Conservation (phyloP, 2,329 filamentous ascomycete genomes). For the Ascosphaera pollenicola region DNA sequence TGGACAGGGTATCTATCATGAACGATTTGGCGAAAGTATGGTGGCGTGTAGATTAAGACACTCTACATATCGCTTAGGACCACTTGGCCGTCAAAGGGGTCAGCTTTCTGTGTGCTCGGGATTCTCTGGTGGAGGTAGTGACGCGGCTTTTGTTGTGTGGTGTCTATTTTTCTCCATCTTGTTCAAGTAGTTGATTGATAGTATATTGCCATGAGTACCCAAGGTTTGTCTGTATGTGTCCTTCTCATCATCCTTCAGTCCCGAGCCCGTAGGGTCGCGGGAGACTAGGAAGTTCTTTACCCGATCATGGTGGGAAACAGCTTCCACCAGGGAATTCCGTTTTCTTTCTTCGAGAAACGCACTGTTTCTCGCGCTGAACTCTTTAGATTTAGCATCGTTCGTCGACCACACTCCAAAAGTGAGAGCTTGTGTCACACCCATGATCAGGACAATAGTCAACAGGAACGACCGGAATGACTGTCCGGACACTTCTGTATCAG, state of each 20-base stretch:
- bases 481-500: conserved; percentile 36
- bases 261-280: conserved; percentile 35
- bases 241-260: conserved; percentile 22
- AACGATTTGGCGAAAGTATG: no score
- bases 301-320: conserved; percentile 31
- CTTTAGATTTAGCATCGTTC: conserved; percentile 24
- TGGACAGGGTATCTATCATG: no score
- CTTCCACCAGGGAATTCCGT: conserved; percentile 29
- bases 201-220: conserved; percentile 5
- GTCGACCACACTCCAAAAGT: conserved; percentile 40
- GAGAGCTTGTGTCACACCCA: conserved; percentile 48
- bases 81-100: neutral
- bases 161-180: neutral
- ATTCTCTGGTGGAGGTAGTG: neutral
- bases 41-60: no score
- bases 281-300: conserved; percentile 59
- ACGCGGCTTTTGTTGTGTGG: neutral
- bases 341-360: conserved; percentile 28
- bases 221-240: conserved; percentile 17
- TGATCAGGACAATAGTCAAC: conserved; percentile 44
- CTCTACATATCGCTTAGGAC: no score
- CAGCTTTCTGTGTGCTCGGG: neutral
- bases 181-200: neutral
- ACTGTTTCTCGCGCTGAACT: conserved; percentile 43
- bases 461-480: conserved; percentile 56